Evolutionary conservation across 306 rosid genomes (phyloP).

Genomic region (Ammopiptanthus mongolicus): DNA sequence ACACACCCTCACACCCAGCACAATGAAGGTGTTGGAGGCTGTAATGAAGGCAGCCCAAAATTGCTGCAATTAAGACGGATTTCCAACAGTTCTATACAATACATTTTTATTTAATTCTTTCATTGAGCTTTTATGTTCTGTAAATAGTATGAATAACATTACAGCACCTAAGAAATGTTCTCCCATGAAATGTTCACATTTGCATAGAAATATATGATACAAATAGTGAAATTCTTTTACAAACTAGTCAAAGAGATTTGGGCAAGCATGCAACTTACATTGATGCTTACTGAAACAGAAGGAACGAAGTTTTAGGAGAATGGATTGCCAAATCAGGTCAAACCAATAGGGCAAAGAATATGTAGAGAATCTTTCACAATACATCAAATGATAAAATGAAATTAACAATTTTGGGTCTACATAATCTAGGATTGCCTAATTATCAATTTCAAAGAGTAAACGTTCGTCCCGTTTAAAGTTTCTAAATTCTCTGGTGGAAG

Average conservation of each 20-base stretch:
- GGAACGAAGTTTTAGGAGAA: background rate
- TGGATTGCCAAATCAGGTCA: background rate
- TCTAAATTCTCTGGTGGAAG: conserved; percentile 68
- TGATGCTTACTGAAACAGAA: conserved; percentile 12
- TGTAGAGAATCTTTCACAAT: background rate
- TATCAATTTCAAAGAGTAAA: conserved; percentile 32
- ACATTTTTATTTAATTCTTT: background rate
- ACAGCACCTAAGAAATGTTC: background rate
- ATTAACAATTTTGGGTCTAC: conserved; percentile 2
- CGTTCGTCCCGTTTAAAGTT: conserved; percentile 24
- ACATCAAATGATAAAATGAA: conserved; percentile 12
- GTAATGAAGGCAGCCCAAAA: too few relatives aligned
- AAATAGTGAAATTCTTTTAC: background rate
- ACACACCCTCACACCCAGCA: too few relatives aligned
- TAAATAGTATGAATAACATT: background rate
- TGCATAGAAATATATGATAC: background rate
- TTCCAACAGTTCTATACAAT: too few relatives aligned
- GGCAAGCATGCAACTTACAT: conserved; percentile 5
- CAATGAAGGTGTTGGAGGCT: too few relatives aligned
- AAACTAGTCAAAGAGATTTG: background rate
- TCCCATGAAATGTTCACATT: background rate
- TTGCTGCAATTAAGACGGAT: too few relatives aligned
- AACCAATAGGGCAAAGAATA: conserved; percentile 16
- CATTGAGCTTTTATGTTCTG: background rate
- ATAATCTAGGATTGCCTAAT: conserved; percentile 16